Evolutionary conservation across 495 filamentous ascomycete species (phyloP).

Genomic region (Aspergillus coremiiformis): DNA sequence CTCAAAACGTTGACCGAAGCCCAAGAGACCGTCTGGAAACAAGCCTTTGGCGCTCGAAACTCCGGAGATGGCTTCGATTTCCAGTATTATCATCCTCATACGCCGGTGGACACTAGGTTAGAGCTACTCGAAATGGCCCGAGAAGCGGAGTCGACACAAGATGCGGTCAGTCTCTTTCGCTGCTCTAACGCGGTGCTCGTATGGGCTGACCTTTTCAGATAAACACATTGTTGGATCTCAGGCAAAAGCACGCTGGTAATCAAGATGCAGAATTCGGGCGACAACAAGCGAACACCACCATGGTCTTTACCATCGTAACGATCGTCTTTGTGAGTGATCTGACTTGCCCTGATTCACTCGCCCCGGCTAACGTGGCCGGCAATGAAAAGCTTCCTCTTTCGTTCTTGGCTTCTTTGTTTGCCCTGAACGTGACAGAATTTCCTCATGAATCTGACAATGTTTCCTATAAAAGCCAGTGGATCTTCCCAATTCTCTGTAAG

Average conservation of each 20-base stretch:
- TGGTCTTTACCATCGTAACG: constrained; percentile 3
- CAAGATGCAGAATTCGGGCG: constrained; percentile 5
- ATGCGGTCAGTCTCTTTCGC: not conserved
- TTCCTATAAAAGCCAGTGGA: too few species aligned
- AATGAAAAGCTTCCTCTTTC: too few species aligned
- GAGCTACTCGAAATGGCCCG: not conserved
- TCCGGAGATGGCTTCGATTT: not conserved
- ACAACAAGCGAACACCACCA: constrained; percentile 5
- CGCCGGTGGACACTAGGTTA: not conserved
- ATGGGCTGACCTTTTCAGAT: too few species aligned
- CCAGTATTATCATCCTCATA: not conserved
- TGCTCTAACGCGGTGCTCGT: too few species aligned
- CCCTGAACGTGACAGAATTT: too few species aligned
- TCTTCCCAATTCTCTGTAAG: too few species aligned
- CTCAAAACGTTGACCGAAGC: not conserved
- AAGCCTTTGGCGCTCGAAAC: not conserved
- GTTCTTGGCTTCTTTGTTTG: too few species aligned
- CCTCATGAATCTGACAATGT: too few species aligned
- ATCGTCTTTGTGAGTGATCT: constrained; percentile 2
- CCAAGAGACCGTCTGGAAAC: not conserved
- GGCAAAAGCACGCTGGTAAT: constrained; percentile 1
- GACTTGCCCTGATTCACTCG: too few species aligned
- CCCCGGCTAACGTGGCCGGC: too few species aligned
- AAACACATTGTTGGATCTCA: constrained; percentile 2
- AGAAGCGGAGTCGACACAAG: not conserved